Evolutionary conservation across 768 basidiomycete species (phyloP).

Genomic region (Sarcodon aspratus): DNA sequence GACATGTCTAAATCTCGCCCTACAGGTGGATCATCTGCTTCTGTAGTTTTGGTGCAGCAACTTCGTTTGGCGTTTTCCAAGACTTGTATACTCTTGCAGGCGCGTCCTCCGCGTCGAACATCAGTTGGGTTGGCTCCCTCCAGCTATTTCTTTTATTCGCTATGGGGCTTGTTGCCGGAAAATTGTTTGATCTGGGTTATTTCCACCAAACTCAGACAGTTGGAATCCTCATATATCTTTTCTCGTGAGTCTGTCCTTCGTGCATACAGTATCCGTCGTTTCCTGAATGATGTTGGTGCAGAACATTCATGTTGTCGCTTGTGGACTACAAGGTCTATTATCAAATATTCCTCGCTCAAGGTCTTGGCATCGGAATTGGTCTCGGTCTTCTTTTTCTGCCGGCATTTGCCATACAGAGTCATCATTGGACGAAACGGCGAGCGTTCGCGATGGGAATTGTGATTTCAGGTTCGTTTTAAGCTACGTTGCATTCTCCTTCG

Average conservation of each 20-base stretch:
- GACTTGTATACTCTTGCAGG: background rate
- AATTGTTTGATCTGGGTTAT: slow-evolving; percentile 35
- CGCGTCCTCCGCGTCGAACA: slow-evolving; percentile 3
- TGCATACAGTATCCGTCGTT: slow-evolving; percentile 28
- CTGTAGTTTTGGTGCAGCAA: slow-evolving; percentile 1
- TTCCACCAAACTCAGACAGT: slow-evolving; percentile 24
- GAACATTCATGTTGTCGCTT: slow-evolving; percentile 34
- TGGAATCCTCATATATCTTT: slow-evolving; percentile 6
- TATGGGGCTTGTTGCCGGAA: slow-evolving; percentile 27
- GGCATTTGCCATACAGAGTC: slow-evolving; percentile 32
- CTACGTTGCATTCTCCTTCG: background rate
- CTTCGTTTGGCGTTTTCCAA: slow-evolving; percentile 3
- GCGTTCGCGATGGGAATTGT: slow-evolving; percentile 46
- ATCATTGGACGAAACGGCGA: slow-evolving; percentile 31
- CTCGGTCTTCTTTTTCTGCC: slow-evolving; percentile 40
- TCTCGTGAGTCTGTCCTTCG: background rate
- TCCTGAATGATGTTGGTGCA: slow-evolving; percentile 11
- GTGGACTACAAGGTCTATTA: slow-evolving; percentile 27
- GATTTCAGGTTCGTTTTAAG: slow-evolving; percentile 28
- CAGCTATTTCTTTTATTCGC: slow-evolving; percentile 35
- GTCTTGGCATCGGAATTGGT: slow-evolving; percentile 44
- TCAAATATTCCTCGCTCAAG: slow-evolving; percentile 44
- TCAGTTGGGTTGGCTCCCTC: slow-evolving; percentile 39
- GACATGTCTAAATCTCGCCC: no score
- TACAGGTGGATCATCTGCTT: background rate